Evolutionary conservation across 1,284 basidiomycete species (phyloP).

Genomic region (Cutaneotrichosporon sp.): DNA sequence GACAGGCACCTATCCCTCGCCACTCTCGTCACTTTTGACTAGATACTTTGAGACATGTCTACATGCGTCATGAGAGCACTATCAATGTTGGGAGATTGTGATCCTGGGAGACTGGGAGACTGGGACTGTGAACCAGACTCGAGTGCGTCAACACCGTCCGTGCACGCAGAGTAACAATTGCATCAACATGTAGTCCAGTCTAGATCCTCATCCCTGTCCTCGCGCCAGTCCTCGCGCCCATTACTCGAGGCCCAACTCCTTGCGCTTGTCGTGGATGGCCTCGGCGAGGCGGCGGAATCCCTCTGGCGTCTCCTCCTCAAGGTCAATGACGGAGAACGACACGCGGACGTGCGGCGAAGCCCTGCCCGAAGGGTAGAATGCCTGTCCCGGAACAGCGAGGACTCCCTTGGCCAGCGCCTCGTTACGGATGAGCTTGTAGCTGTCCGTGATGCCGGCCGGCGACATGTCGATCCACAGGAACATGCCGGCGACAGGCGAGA

Average conservation of each 20-base stretch:
- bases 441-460: slow-evolving; percentile 59
- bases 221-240: not conserved
- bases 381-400: slow-evolving; percentile 75
- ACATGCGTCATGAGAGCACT: not conserved
- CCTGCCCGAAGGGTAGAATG: slow-evolving; percentile 69
- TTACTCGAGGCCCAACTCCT: slow-evolving; percentile 26
- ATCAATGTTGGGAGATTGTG: no score
- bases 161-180: not conserved
- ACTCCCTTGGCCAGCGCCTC: slow-evolving; percentile 79
- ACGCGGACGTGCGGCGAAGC: slow-evolving; percentile 73
- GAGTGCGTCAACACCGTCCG: not conserved
- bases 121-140: no score
- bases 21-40: not conserved
- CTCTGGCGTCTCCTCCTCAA: slow-evolving; percentile 67
- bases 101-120: no score
- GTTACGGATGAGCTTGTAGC: slow-evolving; percentile 70
- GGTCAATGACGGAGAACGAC: slow-evolving; percentile 72
- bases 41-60: not conserved
- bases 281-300: slow-evolving; percentile 67
- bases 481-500: slow-evolving; percentile 81
- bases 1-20: not conserved
- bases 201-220: not conserved
- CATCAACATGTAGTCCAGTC: slow-evolving; percentile 4
- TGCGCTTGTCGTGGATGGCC: slow-evolving; percentile 58
- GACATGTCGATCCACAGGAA: slow-evolving; percentile 71